Percentiles rank a stretch among this genome's conserved stretches.
phyloP scores from a whole-genome alignment of 129 eudicot species.

The Scalesia atractyloides region DNA sequence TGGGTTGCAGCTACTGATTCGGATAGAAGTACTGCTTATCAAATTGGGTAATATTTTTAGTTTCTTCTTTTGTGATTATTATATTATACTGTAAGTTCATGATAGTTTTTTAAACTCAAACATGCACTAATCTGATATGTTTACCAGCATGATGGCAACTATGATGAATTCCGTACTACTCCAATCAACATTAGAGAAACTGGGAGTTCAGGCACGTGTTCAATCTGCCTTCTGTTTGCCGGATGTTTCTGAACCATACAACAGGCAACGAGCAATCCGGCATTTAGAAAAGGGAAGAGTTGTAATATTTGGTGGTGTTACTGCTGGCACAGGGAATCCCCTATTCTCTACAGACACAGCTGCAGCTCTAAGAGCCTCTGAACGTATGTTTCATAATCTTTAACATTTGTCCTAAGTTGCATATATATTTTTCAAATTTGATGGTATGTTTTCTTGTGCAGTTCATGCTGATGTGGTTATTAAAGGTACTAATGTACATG shows the following conservation, averaged over 20 bases:
- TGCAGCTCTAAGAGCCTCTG: slow-evolving; percentile 96
- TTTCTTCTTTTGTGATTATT: not conserved
- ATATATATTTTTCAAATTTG: not conserved
- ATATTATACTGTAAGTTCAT: not conserved
- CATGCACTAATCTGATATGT: not conserved
- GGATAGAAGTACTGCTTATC: slow-evolving; percentile 83
- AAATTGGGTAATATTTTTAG: slow-evolving; percentile 60
- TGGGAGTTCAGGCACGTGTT: slow-evolving; percentile 74
- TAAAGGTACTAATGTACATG: slow-evolving; percentile 66
- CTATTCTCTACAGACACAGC: slow-evolving; percentile 92
- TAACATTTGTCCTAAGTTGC: not conserved
- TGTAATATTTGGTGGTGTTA: slow-evolving; percentile 93
- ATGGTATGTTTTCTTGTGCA: slow-evolving; percentile 26
- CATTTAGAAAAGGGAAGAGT: slow-evolving; percentile 96
- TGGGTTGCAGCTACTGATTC: slow-evolving; percentile 69
- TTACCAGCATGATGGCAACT: slow-evolving; percentile 92
- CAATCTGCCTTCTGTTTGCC: slow-evolving; percentile 79
- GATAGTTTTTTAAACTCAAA: not conserved
- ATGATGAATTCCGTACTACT: slow-evolving; percentile 84
- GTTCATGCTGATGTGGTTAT: slow-evolving; percentile 83
- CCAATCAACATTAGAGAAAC: slow-evolving; percentile 85
- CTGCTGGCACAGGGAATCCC: slow-evolving; percentile 90
- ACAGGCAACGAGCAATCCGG: slow-evolving; percentile 83
- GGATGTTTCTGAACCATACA: slow-evolving; percentile 81
- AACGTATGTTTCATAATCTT: slow-evolving; percentile 44